These are phyloP conservation scores for Noccaea caerulescens DNA, from an alignment of 345 rosid species.

Conservation along the genomic window DNA sequence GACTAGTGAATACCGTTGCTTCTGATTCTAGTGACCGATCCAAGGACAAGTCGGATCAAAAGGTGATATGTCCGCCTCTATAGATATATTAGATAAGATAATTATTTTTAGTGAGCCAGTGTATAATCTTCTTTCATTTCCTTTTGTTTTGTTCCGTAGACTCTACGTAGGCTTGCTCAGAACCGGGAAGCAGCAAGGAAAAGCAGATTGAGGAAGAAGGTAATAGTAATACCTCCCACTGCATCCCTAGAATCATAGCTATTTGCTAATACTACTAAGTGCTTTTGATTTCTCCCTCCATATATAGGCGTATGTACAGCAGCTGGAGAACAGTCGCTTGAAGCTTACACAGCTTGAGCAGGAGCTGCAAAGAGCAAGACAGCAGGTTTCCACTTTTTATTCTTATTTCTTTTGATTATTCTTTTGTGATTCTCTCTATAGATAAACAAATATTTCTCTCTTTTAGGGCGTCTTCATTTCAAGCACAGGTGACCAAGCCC, in stretches of 20 bases:
- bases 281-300: slow-evolving; percentile 20
- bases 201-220: slow-evolving; percentile 95
- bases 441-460: background rate
- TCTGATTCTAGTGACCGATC: slow-evolving; percentile 97
- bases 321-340: slow-evolving; percentile 93
- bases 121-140: slow-evolving; percentile 5
- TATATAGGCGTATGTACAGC: slow-evolving; percentile 92
- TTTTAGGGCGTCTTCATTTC: slow-evolving; percentile 92
- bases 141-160: slow-evolving; percentile 56
- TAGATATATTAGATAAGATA: slow-evolving; percentile 7
- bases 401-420: slow-evolving; percentile 11
- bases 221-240: slow-evolving; percentile 52
- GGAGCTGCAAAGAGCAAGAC: slow-evolving; percentile 98
- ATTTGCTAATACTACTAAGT: background rate
- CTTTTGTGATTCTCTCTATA: slow-evolving; percentile 7
- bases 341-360: slow-evolving; percentile 96
- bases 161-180: slow-evolving; percentile 96
- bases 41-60: slow-evolving; percentile 89
- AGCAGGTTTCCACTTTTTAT: slow-evolving; percentile 68
- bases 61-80: slow-evolving; percentile 56
- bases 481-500: slow-evolving; percentile 93
- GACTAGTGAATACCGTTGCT: slow-evolving; percentile 51
- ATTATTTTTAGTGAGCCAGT: background rate
- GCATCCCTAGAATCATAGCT: background rate
- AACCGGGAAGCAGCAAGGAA: slow-evolving; percentile 99